Evolutionary conservation across 495 filamentous ascomycete species (phyloP).

Genomic region (Xylaria curta): DNA sequence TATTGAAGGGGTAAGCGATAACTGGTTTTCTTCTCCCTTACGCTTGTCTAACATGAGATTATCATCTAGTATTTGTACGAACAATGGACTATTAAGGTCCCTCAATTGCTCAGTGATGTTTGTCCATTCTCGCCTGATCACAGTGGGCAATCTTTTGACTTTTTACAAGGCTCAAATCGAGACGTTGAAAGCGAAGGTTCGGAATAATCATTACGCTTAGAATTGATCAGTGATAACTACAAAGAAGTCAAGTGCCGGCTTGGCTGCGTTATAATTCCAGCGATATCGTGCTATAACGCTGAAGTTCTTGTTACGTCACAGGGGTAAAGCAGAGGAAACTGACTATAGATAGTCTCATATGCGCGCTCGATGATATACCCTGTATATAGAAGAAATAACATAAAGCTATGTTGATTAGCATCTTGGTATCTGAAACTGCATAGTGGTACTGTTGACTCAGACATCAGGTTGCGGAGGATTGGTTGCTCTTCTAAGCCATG

Average conservation of each 20-base stretch:
- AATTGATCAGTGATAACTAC: background rate
- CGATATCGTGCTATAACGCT: too few relatives aligned
- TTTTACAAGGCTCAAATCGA: conserved; percentile 4
- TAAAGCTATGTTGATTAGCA: background rate
- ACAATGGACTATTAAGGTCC: conserved; percentile 6
- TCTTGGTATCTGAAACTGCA: too few relatives aligned
- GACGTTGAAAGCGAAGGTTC: background rate
- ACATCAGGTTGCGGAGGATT: background rate
- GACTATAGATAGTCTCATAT: background rate
- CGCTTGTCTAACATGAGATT: background rate
- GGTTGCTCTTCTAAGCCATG: background rate
- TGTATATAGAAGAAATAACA: background rate
- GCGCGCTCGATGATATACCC: background rate
- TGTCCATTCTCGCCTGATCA: background rate
- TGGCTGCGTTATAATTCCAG: too few relatives aligned
- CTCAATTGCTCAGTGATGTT: conserved; percentile 2
- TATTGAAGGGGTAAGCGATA: conserved; percentile 6
- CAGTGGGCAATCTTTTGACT: background rate
- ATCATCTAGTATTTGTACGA: background rate
- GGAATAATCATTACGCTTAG: background rate
- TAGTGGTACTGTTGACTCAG: background rate
- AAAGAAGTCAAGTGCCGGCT: too few relatives aligned
- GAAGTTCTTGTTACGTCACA: too few relatives aligned
- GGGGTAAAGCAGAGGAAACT: background rate
- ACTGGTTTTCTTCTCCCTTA: background rate